These are phyloP conservation scores for Bjerkandera adusta DNA, from an alignment of 1,284 basidiomycete species.

Conservation along the genomic window DNA sequence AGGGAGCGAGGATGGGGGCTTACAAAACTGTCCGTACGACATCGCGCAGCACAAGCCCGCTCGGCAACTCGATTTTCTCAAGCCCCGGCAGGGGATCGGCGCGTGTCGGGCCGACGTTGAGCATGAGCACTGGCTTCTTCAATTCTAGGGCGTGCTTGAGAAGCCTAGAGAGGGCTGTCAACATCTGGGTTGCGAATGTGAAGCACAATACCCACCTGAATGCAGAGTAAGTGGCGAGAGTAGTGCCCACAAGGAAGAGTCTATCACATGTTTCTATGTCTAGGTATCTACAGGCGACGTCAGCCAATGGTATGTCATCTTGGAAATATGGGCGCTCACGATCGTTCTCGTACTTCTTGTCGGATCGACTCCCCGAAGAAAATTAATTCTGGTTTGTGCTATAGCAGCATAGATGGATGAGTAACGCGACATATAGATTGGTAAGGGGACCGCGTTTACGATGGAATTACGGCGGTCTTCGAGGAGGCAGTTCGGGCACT, in stretches of 20 bases:
- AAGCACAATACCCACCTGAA: constrained; percentile 54
- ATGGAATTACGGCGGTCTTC: constrained; percentile 54
- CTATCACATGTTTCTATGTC: constrained; percentile 63
- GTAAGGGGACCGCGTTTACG: constrained; percentile 38
- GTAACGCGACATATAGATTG: constrained; percentile 11
- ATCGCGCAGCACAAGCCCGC: constrained; percentile 66
- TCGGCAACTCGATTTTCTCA: constrained; percentile 74
- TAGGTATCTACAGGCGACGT: constrained; percentile 43
- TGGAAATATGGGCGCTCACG: constrained; percentile 46
- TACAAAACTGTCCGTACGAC: constrained; percentile 58
- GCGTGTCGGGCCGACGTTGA: constrained; percentile 86
- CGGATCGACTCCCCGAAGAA: constrained; percentile 90
- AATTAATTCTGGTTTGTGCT: constrained; percentile 83
- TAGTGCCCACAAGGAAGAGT: constrained; percentile 83
- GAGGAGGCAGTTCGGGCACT: constrained; percentile 62
- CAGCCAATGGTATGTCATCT: not conserved
- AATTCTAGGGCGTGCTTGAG: constrained; percentile 77
- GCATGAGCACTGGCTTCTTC: constrained; percentile 73
- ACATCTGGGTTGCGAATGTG: not conserved
- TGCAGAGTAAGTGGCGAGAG: constrained; percentile 89
- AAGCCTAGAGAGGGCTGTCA: constrained; percentile 43
- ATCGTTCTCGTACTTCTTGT: constrained; percentile 57
- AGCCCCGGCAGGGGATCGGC: constrained; percentile 74
- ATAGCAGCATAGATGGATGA: constrained; percentile 7
- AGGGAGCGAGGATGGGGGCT: constrained; percentile 24